Evolutionary conservation across 305 asterid genomes (phyloP), one percentile per base, ranked within the genome.

Genomic region (Galium porrigens): DNA sequence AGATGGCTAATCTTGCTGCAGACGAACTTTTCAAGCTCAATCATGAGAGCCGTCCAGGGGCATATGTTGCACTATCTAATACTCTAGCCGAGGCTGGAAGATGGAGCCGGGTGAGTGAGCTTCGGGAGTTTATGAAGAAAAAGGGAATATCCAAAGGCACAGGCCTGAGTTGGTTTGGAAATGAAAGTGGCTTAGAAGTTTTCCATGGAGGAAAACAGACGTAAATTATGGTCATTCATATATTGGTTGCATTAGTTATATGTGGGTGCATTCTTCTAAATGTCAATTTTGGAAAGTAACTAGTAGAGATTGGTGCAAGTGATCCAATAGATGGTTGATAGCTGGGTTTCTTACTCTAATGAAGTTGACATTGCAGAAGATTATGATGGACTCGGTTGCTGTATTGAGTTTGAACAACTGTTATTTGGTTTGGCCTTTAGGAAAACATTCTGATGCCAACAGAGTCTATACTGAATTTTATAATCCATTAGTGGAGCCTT

Each of bases 21-120:
- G 70, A 77, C 4, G 94, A 86, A 78, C 95, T 91, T 60, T 85
- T 86, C 67, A 83, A 78, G 65, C 70, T 80, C 36, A 78, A 70
- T 29, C 15, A 39, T 4, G 67, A 73, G 68, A 70, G 74, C 39
- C 78, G 95, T 73, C 89, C 96, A 0, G 95, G 98, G 71, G 91
- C 98, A 1, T 91, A 86, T 64, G 79, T 91, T 10, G 88, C 95
- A 4, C 70, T 88, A 20, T 91, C 96, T 3, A 91, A 86, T 75
- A 72, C 90, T 5, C 76, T 91, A 20, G 98, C 95, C 0, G 96
- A 88, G 74, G 90, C 87, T 12, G 98, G 98, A 52, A 87, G 82
- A 75, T 89, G 96, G 96, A 88, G 85, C 51, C 76, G 74, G 54
- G 96, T 91, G 46, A 82, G 86, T 61, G 77, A 84, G 68, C 70